These are phyloP conservation scores for Neonectria ditissima DNA, from an alignment of 2,329 filamentous ascomycete genomes.

Conservation along the genomic window DNA sequence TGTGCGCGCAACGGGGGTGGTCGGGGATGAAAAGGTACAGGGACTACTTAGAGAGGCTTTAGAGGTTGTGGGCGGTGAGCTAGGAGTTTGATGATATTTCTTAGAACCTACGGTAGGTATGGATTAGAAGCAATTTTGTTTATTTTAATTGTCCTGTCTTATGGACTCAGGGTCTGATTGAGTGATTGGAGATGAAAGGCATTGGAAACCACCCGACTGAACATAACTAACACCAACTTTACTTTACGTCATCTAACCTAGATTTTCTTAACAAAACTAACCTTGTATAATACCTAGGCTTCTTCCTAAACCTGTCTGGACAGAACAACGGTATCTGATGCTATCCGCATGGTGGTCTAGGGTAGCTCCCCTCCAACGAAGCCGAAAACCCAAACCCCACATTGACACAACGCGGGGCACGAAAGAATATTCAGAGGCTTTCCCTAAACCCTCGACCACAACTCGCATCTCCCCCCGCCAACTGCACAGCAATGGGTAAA, in stretches of 20 bases:
- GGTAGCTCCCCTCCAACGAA: conserved; percentile 10
- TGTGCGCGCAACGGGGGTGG: conserved; percentile 68
- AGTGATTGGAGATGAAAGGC: no score
- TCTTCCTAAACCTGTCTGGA: no score
- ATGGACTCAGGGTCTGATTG: neutral
- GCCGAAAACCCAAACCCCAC: conserved; percentile 24
- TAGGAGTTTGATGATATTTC: conserved; percentile 38
- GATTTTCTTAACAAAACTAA: no score
- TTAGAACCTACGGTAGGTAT: conserved; percentile 4
- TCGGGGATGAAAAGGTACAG: conserved; percentile 71
- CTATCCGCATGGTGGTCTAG: conserved; percentile 3
- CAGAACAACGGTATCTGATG: no score
- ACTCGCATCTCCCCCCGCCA: conserved; percentile 9
- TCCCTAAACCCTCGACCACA: conserved; percentile 25
- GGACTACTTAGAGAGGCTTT: conserved; percentile 69
- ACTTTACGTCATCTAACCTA: no score
- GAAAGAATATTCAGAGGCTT: conserved; percentile 38
- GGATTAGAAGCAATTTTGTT: neutral
- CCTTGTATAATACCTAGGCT: no score
- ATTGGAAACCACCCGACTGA: no score
- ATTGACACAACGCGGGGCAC: conserved; percentile 43
- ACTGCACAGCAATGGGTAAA: conserved; percentile 78
- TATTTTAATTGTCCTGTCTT: neutral
- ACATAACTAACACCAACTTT: no score
- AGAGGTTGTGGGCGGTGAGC: conserved; percentile 70